Evolutionary conservation across 129 eudicot species (phyloP).

Genomic region (Lonicera japonica): DNA sequence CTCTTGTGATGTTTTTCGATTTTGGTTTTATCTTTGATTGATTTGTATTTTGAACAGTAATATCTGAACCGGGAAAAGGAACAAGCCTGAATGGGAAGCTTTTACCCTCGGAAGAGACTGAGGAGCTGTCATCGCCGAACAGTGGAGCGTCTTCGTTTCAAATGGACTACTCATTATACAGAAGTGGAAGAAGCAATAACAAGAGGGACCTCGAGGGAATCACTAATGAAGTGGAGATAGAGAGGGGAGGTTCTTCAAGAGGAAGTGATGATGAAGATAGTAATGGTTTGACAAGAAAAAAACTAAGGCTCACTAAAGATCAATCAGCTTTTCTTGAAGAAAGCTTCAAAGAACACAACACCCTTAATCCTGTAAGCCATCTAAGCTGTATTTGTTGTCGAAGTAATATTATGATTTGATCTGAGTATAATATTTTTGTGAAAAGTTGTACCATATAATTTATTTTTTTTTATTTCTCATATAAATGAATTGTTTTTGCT

Average conservation of each 20-base stretch:
- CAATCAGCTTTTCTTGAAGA: slow-evolving; percentile 89
- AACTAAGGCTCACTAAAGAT: slow-evolving; percentile 65
- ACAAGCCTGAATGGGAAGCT: slow-evolving; percentile 29
- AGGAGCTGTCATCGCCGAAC: slow-evolving; percentile 59
- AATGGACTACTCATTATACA: slow-evolving; percentile 58
- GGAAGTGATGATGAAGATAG: slow-evolving; percentile 53
- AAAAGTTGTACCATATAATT: too few species aligned
- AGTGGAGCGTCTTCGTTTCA: slow-evolving; percentile 57
- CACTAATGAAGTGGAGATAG: slow-evolving; percentile 24
- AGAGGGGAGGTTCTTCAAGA: slow-evolving; percentile 30
- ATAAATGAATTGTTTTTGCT: too few species aligned
- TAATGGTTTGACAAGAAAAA: slow-evolving; percentile 40
- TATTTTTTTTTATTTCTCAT: too few species aligned
- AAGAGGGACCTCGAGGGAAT: slow-evolving; percentile 31
- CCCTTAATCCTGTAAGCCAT: slow-evolving; percentile 72
- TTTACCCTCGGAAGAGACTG: slow-evolving; percentile 20
- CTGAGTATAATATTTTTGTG: too few species aligned
- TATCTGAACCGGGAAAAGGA: slow-evolving; percentile 39
- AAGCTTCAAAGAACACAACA: slow-evolving; percentile 76
- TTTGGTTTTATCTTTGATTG: background rate
- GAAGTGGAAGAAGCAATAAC: slow-evolving; percentile 15
- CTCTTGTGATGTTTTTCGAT: background rate
- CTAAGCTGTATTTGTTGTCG: background rate
- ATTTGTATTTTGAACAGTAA: slow-evolving; percentile 29
- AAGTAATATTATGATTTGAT: too few species aligned